These are phyloP conservation scores for Millerago galiae DNA, from an alignment of 805 yeast genomes.

Conservation along the genomic window DNA sequence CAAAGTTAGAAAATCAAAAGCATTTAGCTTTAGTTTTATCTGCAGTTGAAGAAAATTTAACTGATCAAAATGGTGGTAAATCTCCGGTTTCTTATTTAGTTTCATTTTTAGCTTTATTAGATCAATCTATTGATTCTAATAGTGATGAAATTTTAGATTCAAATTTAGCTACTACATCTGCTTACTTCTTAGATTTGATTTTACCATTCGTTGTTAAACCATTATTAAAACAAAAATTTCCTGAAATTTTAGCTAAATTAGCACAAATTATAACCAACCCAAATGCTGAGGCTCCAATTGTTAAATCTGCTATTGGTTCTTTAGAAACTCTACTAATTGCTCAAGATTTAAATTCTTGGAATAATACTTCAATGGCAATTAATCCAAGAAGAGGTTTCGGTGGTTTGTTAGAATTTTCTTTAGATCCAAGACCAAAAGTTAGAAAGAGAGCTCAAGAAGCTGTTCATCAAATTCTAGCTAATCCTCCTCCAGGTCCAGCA, in stretches of 20 bases:
- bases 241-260: conserved; percentile 68
- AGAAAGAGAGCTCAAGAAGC: conserved; percentile 94
- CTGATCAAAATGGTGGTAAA: conserved; percentile 28
- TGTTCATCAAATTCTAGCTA: conserved; percentile 51
- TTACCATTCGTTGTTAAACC: conserved; percentile 67
- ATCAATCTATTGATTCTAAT: conserved; percentile 52
- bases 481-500: conserved; percentile 71
- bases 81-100: conserved; percentile 80
- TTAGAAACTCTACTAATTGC: conserved; percentile 72
- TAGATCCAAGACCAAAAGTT: conserved; percentile 91
- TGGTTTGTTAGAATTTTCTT: conserved; percentile 69
- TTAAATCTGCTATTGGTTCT: conserved; percentile 80
- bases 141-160: conserved; percentile 48
- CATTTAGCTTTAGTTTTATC: conserved; percentile 75
- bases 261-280: conserved; percentile 73
- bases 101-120: conserved; percentile 74
- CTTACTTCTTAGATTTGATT: conserved; percentile 76
- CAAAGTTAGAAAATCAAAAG: conserved; percentile 84
- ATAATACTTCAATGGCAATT: conserved; percentile 38
- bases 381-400: conserved; percentile 75
- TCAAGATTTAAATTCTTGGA: conserved; percentile 81
- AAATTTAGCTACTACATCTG: conserved; percentile 64
- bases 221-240: conserved; percentile 66
- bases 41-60: conserved; percentile 86
- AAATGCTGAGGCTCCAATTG: conserved; percentile 70